A percentile compares a stretch with the other conserved stretches of the same genome.
These are phyloP conservation scores for Bipolaris sorokiniana DNA, from an alignment of 2,329 filamentous ascomycete genomes.

Conservation along the genomic window DNA sequence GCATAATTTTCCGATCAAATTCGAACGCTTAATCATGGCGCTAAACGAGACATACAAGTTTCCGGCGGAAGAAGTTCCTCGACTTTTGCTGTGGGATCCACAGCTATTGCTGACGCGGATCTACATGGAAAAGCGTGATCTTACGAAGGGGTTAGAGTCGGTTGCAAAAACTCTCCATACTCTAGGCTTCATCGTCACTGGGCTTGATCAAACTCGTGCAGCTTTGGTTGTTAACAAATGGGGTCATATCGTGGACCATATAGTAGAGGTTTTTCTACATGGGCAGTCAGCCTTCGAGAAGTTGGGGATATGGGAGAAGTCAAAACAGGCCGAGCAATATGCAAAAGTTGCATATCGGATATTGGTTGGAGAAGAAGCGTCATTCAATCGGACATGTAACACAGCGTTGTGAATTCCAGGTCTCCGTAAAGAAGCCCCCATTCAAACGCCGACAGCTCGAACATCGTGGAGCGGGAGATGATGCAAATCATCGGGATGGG, in stretches of 20 bases:
- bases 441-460: too few relatives aligned
- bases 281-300: slow-evolving; percentile 31
- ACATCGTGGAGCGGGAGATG: too few relatives aligned
- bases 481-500: too few relatives aligned
- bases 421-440: too few relatives aligned
- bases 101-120: slow-evolving; percentile 21
- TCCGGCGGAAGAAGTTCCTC: not conserved
- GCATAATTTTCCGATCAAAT: not conserved
- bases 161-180: slow-evolving; percentile 10
- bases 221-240: slow-evolving; percentile 32
- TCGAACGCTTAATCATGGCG: slow-evolving; percentile 16
- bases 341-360: slow-evolving; percentile 43
- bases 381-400: not conserved
- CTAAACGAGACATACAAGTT: slow-evolving; percentile 26
- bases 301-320: slow-evolving; percentile 22
- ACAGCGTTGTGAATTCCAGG: too few relatives aligned
- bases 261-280: slow-evolving; percentile 40
- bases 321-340: slow-evolving; percentile 35
- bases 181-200: slow-evolving; percentile 23
- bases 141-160: slow-evolving; percentile 12
- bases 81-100: slow-evolving; percentile 8
- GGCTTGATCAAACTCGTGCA: slow-evolving; percentile 14
- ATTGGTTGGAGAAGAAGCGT: slow-evolving; percentile 42
- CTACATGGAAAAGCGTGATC: slow-evolving; percentile 11
- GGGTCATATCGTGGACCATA: slow-evolving; percentile 34